phyloP scores from a whole-genome alignment of 257 asterid genomes.

The Petunia axillaris region DNA sequence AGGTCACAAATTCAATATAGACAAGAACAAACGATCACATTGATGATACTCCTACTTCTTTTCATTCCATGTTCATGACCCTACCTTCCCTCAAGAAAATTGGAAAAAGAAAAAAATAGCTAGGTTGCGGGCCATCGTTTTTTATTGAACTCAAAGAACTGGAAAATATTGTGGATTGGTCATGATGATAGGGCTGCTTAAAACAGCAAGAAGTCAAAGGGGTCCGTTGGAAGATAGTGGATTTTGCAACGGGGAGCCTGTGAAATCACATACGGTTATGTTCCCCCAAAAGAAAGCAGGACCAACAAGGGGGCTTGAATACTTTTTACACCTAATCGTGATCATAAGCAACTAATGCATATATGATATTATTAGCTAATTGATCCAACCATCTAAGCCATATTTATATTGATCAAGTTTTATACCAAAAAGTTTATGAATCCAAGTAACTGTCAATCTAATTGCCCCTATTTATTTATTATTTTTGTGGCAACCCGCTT shows the following conservation, averaged over 20 bases:
- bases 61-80: no score
- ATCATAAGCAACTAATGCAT: background rate
- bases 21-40: no score
- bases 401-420: slow-evolving; percentile 9
- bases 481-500: slow-evolving; percentile 24
- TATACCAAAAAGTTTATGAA: background rate
- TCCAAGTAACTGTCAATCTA: slow-evolving; percentile 11
- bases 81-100: no score
- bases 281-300: slow-evolving; percentile 44
- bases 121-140: slow-evolving; percentile 27
- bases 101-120: background rate
- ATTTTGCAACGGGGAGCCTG: slow-evolving; percentile 31
- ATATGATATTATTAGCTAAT: background rate
- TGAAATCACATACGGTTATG: slow-evolving; percentile 39
- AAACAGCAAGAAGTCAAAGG: slow-evolving; percentile 39
- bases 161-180: slow-evolving; percentile 6
- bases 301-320: slow-evolving; percentile 17
- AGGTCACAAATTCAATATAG: no score
- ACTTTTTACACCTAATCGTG: slow-evolving; percentile 18
- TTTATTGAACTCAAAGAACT: slow-evolving; percentile 27
- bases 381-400: background rate
- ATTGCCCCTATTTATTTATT: background rate
- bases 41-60: no score
- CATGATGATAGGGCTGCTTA: slow-evolving; percentile 46
- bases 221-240: slow-evolving; percentile 25